A percentile compares a stretch with the other conserved stretches of the same genome.
Evolutionary conservation across 2,329 filamentous ascomycete genomes (phyloP).

Genomic region (Grosmannia serpens): DNA sequence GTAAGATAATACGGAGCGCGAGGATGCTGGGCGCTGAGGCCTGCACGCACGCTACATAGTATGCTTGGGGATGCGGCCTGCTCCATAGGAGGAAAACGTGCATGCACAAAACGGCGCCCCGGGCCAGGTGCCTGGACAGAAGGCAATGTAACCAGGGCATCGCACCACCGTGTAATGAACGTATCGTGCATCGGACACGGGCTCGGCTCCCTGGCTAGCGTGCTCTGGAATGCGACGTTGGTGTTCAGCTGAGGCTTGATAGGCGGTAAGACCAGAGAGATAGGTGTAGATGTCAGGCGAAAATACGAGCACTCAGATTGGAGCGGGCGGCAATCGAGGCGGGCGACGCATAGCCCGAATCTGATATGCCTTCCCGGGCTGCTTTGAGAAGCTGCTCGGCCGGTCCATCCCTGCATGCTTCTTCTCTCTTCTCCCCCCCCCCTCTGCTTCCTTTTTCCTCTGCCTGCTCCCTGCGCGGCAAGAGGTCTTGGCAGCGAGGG

Average conservation of each 20-base stretch:
- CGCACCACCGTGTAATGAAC: neutral
- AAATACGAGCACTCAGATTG: too few species aligned
- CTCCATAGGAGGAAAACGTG: neutral
- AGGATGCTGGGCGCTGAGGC: too few species aligned
- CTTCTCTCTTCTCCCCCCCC: neutral
- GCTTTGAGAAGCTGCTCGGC: too few species aligned
- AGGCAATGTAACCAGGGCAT: neutral
- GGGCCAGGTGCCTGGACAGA: neutral
- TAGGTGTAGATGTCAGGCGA: neutral
- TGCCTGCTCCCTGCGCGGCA: neutral
- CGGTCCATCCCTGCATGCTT: neutral
- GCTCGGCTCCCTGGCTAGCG: neutral
- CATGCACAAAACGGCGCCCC: neutral
- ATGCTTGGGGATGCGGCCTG: neutral
- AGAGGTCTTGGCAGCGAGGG: neutral
- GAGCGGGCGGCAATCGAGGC: neutral
- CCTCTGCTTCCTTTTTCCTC: neutral
- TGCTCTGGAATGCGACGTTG: neutral
- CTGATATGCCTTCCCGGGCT: neutral
- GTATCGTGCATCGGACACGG: neutral
- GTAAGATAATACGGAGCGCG: neutral
- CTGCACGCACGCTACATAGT: too few species aligned
- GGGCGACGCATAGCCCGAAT: neutral
- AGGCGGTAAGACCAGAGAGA: neutral
- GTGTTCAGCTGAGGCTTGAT: neutral